A percentile compares a stretch with the other conserved stretches of the same genome.
Evolutionary conservation across 2,329 filamentous ascomycete species (phyloP).

Genomic region (Fusarium compactum): DNA sequence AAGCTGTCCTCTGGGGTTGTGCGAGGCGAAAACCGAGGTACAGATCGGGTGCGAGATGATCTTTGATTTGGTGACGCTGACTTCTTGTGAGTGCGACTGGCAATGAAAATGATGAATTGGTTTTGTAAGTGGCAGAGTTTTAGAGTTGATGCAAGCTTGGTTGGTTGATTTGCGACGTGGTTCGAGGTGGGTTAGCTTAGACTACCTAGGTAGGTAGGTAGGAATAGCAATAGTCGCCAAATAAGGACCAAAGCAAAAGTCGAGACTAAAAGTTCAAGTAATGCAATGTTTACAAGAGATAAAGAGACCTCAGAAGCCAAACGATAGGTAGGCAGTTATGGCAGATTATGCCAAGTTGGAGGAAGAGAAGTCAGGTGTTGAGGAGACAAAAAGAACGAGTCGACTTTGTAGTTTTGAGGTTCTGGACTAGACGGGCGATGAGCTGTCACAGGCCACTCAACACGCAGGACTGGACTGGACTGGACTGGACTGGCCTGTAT

Average conservation of each 20-base stretch:
- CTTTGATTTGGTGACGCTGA: not conserved
- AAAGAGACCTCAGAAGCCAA: not conserved
- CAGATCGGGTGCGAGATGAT: not conserved
- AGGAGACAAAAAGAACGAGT: slow-evolving; percentile 10
- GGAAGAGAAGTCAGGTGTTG: slow-evolving; percentile 25
- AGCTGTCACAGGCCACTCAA: slow-evolving; percentile 36
- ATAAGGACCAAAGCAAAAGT: slow-evolving; percentile 7
- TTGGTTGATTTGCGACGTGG: slow-evolving; percentile 20
- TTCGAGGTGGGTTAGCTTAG: slow-evolving; percentile 9
- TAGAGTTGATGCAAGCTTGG: slow-evolving; percentile 18
- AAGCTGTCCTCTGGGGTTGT: slow-evolving; percentile 33
- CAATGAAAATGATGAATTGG: slow-evolving; percentile 2
- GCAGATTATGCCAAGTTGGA: not conserved
- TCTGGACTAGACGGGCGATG: slow-evolving; percentile 10
- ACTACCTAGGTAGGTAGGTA: not conserved
- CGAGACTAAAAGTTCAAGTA: not conserved
- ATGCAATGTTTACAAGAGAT: not conserved
- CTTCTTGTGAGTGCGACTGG: slow-evolving; percentile 12
- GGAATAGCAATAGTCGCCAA: slow-evolving; percentile 11
- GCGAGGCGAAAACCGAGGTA: slow-evolving; percentile 26
- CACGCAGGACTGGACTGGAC: not conserved
- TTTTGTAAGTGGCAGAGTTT: slow-evolving; percentile 29
- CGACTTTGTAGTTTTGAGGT: slow-evolving; percentile 19
- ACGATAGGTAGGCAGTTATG: not conserved
- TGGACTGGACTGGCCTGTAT: slow-evolving; percentile 3